Evolutionary conservation across 805 yeast species (phyloP), one percentile per base, ranked within the genome.

Genomic region (Wickerhamomyces strasburgensis): DNA sequence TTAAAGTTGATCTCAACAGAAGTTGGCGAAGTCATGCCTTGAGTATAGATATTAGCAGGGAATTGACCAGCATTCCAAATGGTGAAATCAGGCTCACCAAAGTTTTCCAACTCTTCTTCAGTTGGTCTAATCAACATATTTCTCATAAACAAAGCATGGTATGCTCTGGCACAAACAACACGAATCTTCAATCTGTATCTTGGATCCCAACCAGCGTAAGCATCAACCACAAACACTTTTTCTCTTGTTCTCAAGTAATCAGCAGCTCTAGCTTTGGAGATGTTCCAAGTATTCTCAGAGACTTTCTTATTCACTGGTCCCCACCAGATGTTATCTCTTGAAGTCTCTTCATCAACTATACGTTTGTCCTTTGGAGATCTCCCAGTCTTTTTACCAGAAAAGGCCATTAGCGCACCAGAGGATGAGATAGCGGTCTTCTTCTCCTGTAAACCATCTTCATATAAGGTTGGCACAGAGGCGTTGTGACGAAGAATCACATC

Each of bases 151-250:
- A 90, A 69, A 15, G 98, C 98, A 61, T 90, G 98, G 74, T 90
- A 90, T 39, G 98, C 98, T 65, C 98, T 81, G 43, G 98, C 97
- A 71, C 97, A 89, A 38, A 89, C 90, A 48, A 89, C 81, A 67
- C 98, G 79, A 42, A 89, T 94, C 72, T 90, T 90, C 63, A 89
- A 78, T 70, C 98, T 79, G 78, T 90, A 90, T 58, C 86, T 80
- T 58, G 97, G 96, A 64, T 90, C 98, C 98, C 98, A 90, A 49
- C 98, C 98, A 33, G 98, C 98, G 61, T 65, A 90, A 10, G 98
- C 98, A 60, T 90, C 98, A 49, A 90, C 88, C 47, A 90, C 89
- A 66, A 84, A 90, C 56, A 93, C 79, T 62, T 88, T 87, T 54
- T 84, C 89, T 68, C 96, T 84, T 39, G 98, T 90, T 74, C 95